phyloP scores from a whole-genome alignment of 1,284 basidiomycete species.

The Ustilago hordei region DNA sequence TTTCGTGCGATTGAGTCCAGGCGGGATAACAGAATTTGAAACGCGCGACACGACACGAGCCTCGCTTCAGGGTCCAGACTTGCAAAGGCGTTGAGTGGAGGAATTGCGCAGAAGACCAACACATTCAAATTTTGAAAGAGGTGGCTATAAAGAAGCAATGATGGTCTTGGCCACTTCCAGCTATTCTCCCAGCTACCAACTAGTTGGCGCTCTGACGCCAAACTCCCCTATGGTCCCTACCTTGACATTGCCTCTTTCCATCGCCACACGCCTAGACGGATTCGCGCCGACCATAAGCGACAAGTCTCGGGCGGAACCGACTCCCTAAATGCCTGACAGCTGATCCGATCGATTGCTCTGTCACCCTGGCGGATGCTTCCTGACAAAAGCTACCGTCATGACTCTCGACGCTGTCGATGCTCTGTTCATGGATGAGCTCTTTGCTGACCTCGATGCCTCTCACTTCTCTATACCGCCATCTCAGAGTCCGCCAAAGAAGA shows the following conservation, averaged over 20 bases:
- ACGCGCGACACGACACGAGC: constrained; percentile 47
- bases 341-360: background rate
- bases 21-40: constrained; percentile 6
- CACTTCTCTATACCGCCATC: constrained; percentile 46
- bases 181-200: background rate
- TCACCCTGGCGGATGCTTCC: background rate
- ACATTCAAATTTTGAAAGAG: constrained; percentile 4
- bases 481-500: constrained; percentile 43
- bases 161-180: background rate
- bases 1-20: no score
- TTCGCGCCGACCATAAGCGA: background rate
- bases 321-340: background rate
- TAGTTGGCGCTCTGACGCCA: background rate
- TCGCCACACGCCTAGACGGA: background rate
- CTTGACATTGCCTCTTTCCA: background rate
- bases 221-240: background rate
- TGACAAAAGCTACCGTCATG: constrained; percentile 12
- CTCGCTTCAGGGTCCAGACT: constrained; percentile 25
- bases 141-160: background rate
- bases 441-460: constrained; percentile 49
- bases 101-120: constrained; percentile 26
- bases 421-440: constrained; percentile 50
- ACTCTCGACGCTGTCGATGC: constrained; percentile 38
- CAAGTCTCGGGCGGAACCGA: background rate
- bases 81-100: constrained; percentile 7